phyloP scores from a whole-genome alignment of 2,329 filamentous ascomycete species.

The Lizonia empirigonia region DNA sequence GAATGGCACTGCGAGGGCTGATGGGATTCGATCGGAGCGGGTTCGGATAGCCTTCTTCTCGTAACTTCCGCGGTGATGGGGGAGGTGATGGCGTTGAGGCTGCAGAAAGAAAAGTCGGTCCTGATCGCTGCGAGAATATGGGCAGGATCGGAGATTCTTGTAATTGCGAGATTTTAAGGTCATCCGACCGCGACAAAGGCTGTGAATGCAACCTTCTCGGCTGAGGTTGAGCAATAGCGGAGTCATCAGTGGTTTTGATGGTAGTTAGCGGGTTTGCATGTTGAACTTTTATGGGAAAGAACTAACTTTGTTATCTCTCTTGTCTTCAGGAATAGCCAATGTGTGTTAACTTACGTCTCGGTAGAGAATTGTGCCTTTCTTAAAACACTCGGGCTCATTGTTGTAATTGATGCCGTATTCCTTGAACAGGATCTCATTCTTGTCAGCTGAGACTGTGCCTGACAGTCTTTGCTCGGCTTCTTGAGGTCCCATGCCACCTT shows the following conservation, averaged over 20 bases:
- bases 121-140: conserved; percentile 21
- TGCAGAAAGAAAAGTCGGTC: conserved; percentile 44
- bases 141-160: conserved; percentile 12
- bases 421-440: conserved; percentile 94
- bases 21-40: conserved; percentile 32
- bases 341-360: conserved; percentile 71
- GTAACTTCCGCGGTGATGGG: conserved; percentile 33
- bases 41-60: conserved; percentile 31
- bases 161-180: not conserved
- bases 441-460: conserved; percentile 82
- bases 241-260: not conserved
- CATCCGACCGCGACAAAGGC: not conserved
- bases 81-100: conserved; percentile 44
- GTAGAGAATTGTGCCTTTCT: conserved; percentile 90
- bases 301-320: conserved; percentile 29
- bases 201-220: not conserved
- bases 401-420: conserved; percentile 96
- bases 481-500: conserved; percentile 74
- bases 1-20: conserved; percentile 17
- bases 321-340: no score
- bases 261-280: conserved; percentile 14
- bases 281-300: conserved; percentile 29
- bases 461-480: conserved; percentile 82
- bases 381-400: conserved; percentile 89
- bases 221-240: conserved; percentile 22